A percentile compares a stretch with the other conserved stretches of the same genome.
phyloP scores from a whole-genome alignment of 2,329 filamentous ascomycete species.

The Arthrobotrys pseudoclavata region DNA sequence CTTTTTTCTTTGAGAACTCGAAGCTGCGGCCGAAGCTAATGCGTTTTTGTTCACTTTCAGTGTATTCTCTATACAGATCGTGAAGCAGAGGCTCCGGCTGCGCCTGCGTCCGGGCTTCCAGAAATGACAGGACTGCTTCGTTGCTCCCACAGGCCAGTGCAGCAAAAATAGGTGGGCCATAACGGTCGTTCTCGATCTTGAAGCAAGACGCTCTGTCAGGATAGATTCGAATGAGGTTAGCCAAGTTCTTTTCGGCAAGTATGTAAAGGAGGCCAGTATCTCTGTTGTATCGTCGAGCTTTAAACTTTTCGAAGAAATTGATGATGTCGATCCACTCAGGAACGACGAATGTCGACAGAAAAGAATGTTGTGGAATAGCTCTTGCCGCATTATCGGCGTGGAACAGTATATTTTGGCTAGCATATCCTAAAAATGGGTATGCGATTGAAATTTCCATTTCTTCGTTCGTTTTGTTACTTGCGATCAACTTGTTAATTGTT shows the following conservation, averaged over 20 bases:
- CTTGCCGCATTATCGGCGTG: conserved; percentile 67
- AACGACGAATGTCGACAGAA: conserved; percentile 64
- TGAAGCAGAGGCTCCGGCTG: not conserved
- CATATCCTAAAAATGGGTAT: conserved; percentile 70
- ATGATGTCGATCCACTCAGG: conserved; percentile 64
- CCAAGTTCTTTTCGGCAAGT: conserved; percentile 64
- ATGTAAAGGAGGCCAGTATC: conserved; percentile 65
- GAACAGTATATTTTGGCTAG: conserved; percentile 66
- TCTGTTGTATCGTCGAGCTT: conserved; percentile 62
- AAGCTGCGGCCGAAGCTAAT: conserved; percentile 19
- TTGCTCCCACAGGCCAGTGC: conserved; percentile 64
- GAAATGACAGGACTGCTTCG: conserved; percentile 63
- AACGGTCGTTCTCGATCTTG: conserved; percentile 64
- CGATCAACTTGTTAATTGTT: not conserved
- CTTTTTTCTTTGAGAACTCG: conserved; percentile 12
- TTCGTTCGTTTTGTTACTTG: conserved; percentile 41
- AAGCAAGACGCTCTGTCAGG: conserved; percentile 60
- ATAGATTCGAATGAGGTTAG: conserved; percentile 63
- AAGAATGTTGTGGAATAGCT: conserved; percentile 64
- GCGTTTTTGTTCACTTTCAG: conserved; percentile 1
- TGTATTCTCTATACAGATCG: conserved; percentile 21
- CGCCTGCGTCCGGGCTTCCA: conserved; percentile 44
- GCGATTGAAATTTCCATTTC: conserved; percentile 15
- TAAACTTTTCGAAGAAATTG: conserved; percentile 64
- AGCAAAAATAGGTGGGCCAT: conserved; percentile 65